These are phyloP conservation scores for Amauroascus niger DNA, from an alignment of 2,329 filamentous ascomycete species.

Conservation along the genomic window DNA sequence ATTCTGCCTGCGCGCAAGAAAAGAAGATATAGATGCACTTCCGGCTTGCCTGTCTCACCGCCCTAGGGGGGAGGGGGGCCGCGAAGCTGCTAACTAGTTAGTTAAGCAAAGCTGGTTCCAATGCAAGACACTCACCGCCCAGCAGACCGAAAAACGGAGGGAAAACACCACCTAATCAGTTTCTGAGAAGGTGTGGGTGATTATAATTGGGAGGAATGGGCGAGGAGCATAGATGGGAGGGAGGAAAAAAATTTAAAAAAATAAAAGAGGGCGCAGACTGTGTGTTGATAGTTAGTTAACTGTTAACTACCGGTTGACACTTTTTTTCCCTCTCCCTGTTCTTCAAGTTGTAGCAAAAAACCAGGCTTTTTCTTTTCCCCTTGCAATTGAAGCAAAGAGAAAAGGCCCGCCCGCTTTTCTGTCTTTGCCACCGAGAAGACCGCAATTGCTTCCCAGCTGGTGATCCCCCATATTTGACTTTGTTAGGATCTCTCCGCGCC, in stretches of 20 bases:
- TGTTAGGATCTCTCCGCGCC: conserved; percentile 11
- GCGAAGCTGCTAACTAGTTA: neutral
- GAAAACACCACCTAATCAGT: too few species aligned
- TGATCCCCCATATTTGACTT: conserved; percentile 9
- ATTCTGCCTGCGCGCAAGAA: conserved; percentile 6
- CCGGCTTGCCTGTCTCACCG: conserved; percentile 6
- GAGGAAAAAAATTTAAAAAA: neutral
- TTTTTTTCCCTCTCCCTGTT: too few species aligned
- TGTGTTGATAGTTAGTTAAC: too few species aligned
- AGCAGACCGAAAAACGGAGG: neutral
- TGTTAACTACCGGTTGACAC: too few species aligned
- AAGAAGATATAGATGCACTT: too few species aligned
- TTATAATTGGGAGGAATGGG: neutral
- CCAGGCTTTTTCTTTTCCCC: neutral
- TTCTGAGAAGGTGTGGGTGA: conserved; percentile 1
- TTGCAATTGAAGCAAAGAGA: neutral
- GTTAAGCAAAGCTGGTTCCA: conserved; percentile 1
- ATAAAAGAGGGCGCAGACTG: too few species aligned
- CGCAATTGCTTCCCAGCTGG: neutral
- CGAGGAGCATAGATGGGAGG: neutral
- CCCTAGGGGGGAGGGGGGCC: too few species aligned
- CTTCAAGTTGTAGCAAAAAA: neutral
- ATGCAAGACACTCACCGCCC: conserved; percentile 11
- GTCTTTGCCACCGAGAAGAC: conserved; percentile 2
- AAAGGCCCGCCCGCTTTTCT: neutral